Base-by-base conservation (phyloP, 1,284 basidiomycete genomes). In the Cryptococcus sp. region DNA sequence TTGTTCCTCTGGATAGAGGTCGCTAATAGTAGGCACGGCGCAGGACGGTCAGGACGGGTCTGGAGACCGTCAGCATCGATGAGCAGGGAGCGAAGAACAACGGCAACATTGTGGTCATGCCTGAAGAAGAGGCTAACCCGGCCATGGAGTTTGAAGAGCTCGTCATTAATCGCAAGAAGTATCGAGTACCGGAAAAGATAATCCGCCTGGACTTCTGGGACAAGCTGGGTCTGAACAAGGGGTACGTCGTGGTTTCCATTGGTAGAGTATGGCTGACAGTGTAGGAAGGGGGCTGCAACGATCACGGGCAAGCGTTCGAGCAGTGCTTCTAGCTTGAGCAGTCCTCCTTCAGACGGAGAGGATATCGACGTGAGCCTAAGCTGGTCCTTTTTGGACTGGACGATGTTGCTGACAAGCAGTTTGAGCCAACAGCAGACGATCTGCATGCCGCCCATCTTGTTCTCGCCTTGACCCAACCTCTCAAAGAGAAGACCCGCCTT, bases 121-220 rank as follows among this genome's bases (percentile, higher is more conserved):
- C 87, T 26, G 77, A 82, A 11, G 76, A 77, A 25, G 48, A 50
- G 11, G 38, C 62, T 25, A 63, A 71, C 24, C 64, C 63, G 40
- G 53, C 59, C 43, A 63, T 76, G 40, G 60, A 65, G n/a, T 66
- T 67, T 45, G 76, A 77, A 45, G 72, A 77, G 44, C 60, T 76
- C 38, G 60, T 76, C 4, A 74, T 77, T 48, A 76, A 77, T 53
- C 70, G 87, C 36, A 82, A 88, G 52, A 81, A 86, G 44, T 97
- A 93, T 73, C 79, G 91, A 56, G 84, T 98, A n/a, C 94, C 94
- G 2, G 95, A 98, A 70, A 81, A 84, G 55, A 80, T 92, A 41
- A 87, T 98, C 56, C 80, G 87, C 45, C 79, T 97, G 43, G 94
- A 97, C 68, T 98, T 98, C 64, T 98, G 94, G 93, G 84, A 82